Evolutionary conservation across 1,284 basidiomycete species (phyloP), one percentile per base, ranked within the genome.

Genomic region (Phellopilus nigrolimitatus): DNA sequence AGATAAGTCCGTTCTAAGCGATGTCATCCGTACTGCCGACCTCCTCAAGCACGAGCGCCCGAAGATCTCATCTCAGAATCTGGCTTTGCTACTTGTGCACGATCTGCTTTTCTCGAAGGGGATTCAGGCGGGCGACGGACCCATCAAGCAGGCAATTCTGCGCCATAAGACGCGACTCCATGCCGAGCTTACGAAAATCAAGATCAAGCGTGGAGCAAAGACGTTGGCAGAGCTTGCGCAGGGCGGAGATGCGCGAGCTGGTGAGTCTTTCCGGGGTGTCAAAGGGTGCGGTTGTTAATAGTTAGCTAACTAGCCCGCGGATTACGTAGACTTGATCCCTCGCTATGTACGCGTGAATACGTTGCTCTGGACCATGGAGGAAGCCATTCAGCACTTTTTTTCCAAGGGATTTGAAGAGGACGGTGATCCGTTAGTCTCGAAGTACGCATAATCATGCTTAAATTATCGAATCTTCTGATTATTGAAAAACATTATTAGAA

Each of bases 321-420:
- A 41, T 49, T 47, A 41, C 59, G n/a, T n/a, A 90, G 87, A 74
- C 9, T 70, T 68, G 40, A 88, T 91, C 55, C 90, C 89, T 54
- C 82, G 92, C 55, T 94, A 94, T 67, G 81, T 91, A 38, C 81
- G 92, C 41, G 82, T 93, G 51, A 95, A 97, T 64, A 84, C 86
- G 3, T 74, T 82, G 39, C 69, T 82, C 50, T 88, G 83, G 79
- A 72, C 80, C 10, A 66, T 73, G 24, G 72, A 80, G 21, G 74
- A 84, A 47, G 87, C 85, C 33, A 60, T 83, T 47, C 59, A 71
- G 57, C 67, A 71, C 48, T 80, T 85, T 63, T 66, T 70, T 56
- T 68, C 71, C 13, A 66, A 71, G 55, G 86, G 84, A 0, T 87
- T 78, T 61, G 71, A 74, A 21, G 24, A 45, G 59, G 37, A 49